Evolutionary conservation across 1,139 yeast species (phyloP), one percentile per base, ranked within the genome.

Genomic region (Yamadazyma diddensiae): DNA sequence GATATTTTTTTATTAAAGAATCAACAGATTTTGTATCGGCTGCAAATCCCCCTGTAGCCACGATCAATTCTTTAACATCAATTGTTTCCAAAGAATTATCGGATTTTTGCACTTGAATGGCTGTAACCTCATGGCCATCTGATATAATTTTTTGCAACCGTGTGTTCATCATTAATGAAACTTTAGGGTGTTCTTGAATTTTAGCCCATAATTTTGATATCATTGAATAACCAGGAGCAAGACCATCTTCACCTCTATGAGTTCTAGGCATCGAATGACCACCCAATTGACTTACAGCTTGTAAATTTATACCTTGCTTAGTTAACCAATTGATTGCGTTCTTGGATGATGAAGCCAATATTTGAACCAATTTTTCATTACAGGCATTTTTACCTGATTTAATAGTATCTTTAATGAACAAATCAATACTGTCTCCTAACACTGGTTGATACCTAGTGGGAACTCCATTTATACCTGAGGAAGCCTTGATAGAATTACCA

Each of bases 21-120:
- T 45, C 37, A 3, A 28, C 30, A 5, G 45, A 21, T 12, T 34
- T 16, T 6, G 52, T 45, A 43, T 62, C 68, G 2, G 66, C 70
- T 8, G 65, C 54, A 42, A 36, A 62, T 2, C 70, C 70, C 9
- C 70, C 70, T 4, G 70, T 64, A 6, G 70, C 68, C 27, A 64
- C 45, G 1, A 64, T 53, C 3, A 64, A 47, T 33, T 52, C 45
- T 11, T 42, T 36, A 6, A 20, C 11, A 9, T 7, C 12, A 4
- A 13, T 6, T 5, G 7, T 9, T n/a, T 17, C 10, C 6, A 13
- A 4, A 2, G 20, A 26, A 6, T 21, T 24, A 7, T 30, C 35
- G 9, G 32, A 36, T 5, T 35, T 31, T 3, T 19, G 26, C 30
- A 50, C 52, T 29, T 55, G 55, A 15, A 62, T 43, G 1, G 63